Evolutionary conservation across 768 basidiomycete genomes (phyloP).

Genomic region (Termitomyces sp.): DNA sequence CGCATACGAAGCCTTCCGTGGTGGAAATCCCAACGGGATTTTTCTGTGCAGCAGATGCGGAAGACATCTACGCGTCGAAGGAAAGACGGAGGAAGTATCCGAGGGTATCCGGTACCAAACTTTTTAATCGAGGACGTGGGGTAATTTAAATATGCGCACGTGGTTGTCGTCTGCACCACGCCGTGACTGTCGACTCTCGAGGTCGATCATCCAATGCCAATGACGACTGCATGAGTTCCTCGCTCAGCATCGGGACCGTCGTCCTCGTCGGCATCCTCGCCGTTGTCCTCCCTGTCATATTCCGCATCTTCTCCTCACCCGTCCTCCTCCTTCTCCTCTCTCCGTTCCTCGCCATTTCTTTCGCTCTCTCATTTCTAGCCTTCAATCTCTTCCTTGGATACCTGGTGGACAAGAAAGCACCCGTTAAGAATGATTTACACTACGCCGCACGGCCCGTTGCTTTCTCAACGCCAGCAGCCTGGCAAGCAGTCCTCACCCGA

Average conservation of each 20-base stretch:
- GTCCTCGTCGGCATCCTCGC: slow-evolving; percentile 56
- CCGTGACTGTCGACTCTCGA: too few species aligned
- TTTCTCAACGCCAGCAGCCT: slow-evolving; percentile 92
- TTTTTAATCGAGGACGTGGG: not conserved
- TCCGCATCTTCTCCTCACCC: slow-evolving; percentile 64
- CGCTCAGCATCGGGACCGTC: slow-evolving; percentile 48
- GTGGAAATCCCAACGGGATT: slow-evolving; percentile 49
- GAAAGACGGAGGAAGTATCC: not conserved
- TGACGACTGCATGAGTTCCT: slow-evolving; percentile 28
- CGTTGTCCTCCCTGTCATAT: slow-evolving; percentile 49
- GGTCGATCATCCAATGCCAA: slow-evolving; percentile 7
- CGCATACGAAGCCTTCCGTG: slow-evolving; percentile 80
- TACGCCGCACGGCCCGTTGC: slow-evolving; percentile 69
- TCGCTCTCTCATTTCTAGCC: slow-evolving; percentile 48
- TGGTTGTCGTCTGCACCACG: too few species aligned
- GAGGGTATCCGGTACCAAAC: not conserved
- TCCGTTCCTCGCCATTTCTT: slow-evolving; percentile 50
- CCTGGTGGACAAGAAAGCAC: slow-evolving; percentile 48
- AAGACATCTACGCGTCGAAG: slow-evolving; percentile 11
- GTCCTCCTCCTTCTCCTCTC: slow-evolving; percentile 59
- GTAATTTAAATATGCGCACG: slow-evolving; percentile 8
- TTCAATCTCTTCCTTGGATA: slow-evolving; percentile 55
- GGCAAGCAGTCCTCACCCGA: slow-evolving; percentile 86
- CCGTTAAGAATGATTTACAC: slow-evolving; percentile 34
- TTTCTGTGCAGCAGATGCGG: slow-evolving; percentile 2